Evolutionary conservation across 192 early-diverging fungal genomes (phyloP).

Genomic region (Spizellomyces punctatus): DNA sequence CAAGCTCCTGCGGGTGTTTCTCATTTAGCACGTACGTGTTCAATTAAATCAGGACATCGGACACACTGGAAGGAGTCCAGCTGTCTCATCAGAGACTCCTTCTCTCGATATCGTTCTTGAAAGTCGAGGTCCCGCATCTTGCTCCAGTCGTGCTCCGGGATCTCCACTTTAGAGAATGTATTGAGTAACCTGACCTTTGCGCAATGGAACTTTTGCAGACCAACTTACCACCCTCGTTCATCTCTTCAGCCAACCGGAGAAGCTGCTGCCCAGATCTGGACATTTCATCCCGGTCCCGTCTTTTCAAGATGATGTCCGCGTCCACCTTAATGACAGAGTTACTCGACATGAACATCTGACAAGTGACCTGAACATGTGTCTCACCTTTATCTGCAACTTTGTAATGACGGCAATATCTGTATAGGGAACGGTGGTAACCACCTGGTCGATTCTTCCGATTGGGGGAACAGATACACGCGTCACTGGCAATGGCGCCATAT

Average conservation of each 20-base stretch:
- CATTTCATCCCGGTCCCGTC: too few species aligned
- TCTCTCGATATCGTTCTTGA: constrained; percentile 71
- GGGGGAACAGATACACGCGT: constrained; percentile 51
- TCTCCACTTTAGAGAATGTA: constrained; percentile 29
- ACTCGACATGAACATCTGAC: too few species aligned
- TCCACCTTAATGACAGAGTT: background rate
- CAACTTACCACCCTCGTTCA: constrained; percentile 9
- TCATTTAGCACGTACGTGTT: constrained; percentile 62
- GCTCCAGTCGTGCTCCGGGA: constrained; percentile 78
- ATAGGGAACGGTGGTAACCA: constrained; percentile 48
- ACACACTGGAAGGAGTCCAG: constrained; percentile 67
- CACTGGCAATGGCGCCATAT: constrained; percentile 58
- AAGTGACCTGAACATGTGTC: too few species aligned
- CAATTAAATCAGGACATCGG: constrained; percentile 73
- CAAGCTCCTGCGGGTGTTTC: background rate
- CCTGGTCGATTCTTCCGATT: constrained; percentile 26
- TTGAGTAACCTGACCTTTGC: background rate
- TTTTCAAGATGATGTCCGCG: constrained; percentile 1
- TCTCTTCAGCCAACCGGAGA: constrained; percentile 26
- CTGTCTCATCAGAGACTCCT: constrained; percentile 49
- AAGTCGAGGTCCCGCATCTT: constrained; percentile 90
- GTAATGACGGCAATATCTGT: constrained; percentile 64
- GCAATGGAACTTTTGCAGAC: background rate
- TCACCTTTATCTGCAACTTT: constrained; percentile 39
- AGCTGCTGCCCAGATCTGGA: too few species aligned